These are phyloP conservation scores for Fusarium verticillioides DNA, from an alignment of 2,329 filamentous ascomycete genomes.

Conservation along the genomic window DNA sequence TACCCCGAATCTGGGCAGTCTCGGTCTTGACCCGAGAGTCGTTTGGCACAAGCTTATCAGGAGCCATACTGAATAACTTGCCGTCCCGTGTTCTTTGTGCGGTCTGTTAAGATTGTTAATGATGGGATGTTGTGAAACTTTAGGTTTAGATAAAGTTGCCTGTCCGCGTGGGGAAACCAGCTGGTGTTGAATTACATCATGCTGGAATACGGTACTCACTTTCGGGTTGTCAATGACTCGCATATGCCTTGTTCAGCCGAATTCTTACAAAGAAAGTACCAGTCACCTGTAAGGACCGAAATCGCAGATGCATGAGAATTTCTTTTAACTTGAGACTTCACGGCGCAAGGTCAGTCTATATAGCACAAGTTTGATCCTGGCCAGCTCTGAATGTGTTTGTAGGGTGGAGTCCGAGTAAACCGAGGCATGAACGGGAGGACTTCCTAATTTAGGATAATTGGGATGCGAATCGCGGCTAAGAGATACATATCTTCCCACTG, in stretches of 20 bases:
- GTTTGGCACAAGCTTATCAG: slow-evolving; percentile 72
- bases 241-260: background rate
- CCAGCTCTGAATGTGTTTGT: background rate
- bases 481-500: background rate
- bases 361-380: background rate
- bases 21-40: slow-evolving; percentile 75
- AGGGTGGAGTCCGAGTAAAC: slow-evolving; percentile 10
- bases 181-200: slow-evolving; percentile 9
- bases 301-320: background rate
- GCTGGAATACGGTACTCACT: slow-evolving; percentile 13
- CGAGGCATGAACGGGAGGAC: slow-evolving; percentile 32
- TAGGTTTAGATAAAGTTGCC: background rate
- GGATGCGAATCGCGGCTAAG: slow-evolving; percentile 15
- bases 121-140: background rate
- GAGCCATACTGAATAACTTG: slow-evolving; percentile 53
- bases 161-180: background rate
- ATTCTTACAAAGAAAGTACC: background rate
- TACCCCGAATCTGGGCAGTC: slow-evolving; percentile 72
- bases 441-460: slow-evolving; percentile 29
- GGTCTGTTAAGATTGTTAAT: slow-evolving; percentile 18
- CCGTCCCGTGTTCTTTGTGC: background rate
- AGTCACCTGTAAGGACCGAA: background rate
- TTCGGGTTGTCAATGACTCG: background rate
- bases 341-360: background rate
- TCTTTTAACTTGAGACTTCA: background rate